These are phyloP conservation scores for Aureobasidium vineae DNA, from an alignment of 2,329 filamentous ascomycete genomes.

Conservation along the genomic window DNA sequence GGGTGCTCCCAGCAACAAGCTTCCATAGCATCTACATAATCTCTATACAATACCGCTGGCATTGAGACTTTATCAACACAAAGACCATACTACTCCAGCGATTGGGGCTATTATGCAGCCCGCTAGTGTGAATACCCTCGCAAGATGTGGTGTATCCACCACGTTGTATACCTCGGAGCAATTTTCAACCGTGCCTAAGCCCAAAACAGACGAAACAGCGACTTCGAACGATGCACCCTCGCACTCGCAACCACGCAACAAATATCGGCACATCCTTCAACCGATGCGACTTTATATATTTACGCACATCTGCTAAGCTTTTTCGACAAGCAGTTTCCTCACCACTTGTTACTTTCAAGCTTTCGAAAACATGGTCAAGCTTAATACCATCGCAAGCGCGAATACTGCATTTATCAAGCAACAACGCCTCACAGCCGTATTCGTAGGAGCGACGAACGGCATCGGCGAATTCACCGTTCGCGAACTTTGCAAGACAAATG, in stretches of 20 bases:
- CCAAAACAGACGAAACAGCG: neutral
- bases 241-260: neutral
- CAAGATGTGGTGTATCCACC: neutral
- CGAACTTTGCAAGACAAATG: constrained; percentile 28
- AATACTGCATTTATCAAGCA: constrained; percentile 21
- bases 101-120: too few relatives aligned
- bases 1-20: neutral
- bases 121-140: neutral
- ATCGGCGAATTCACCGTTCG: constrained; percentile 31
- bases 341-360: neutral
- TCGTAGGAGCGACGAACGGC: constrained; percentile 31
- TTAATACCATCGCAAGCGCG: neutral
- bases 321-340: neutral
- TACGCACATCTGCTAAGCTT: neutral
- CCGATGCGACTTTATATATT: neutral
- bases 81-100: neutral
- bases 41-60: neutral
- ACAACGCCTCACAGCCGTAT: constrained; percentile 29
- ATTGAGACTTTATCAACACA: neutral
- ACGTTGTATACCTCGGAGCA: neutral
- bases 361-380: constrained; percentile 7
- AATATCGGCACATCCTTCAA: neutral
- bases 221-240: neutral
- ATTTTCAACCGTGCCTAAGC: neutral
- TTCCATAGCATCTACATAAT: neutral